Evolutionary conservation across 768 basidiomycete species (phyloP), one percentile per base, ranked within the genome.

Genomic region (Russula dissimulans): DNA sequence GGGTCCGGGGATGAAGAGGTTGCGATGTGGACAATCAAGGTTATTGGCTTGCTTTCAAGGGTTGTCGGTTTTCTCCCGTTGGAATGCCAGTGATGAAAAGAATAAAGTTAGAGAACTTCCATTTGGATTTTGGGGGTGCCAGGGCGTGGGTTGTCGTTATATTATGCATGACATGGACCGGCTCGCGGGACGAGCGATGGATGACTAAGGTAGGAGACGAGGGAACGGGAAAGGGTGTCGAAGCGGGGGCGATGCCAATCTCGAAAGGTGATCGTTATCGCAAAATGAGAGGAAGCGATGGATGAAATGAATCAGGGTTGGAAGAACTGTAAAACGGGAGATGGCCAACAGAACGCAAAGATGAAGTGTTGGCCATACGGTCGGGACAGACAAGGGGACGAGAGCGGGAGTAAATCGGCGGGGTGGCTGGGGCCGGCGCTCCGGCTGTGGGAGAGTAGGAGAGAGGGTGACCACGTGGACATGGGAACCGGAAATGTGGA

Each of bases 1-100:
- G 22, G 26, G 78, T 86, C n/a, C 68, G 79, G 52, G 69, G 67
- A 22, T 61, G 59, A 60, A 44, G 29, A 26, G 17, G 47, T 49
- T 36, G 53, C 46, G 39, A 57, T 41, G 48, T 34, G 17, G 34
- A 45, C 34, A 10, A 26, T 18, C n/a, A 44, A 38, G 32, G 53
- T 49, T 48, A 32, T 49, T 54, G 42, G 22, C 17, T 56, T 50
- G 34, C 54, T 14, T 32, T 44, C 31, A 17, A 18, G 54, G 22
- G 46, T 39, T 22, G 17, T 36, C 45, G 32, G 36, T 26, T 36
- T 36, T 44, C 45, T 26, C 34, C 26, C n/a, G 41, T n/a, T 11
- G 39, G 34, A 44, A 55, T 7, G 42, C 22, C 3, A 26, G 34
- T 10, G 26, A 29, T 17, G 43, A 42, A 55, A 42, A 22, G 22